These are phyloP conservation scores for Astathelohania contejeani DNA, from an alignment of 371 early-diverging fungal species.

Conservation along the genomic window DNA sequence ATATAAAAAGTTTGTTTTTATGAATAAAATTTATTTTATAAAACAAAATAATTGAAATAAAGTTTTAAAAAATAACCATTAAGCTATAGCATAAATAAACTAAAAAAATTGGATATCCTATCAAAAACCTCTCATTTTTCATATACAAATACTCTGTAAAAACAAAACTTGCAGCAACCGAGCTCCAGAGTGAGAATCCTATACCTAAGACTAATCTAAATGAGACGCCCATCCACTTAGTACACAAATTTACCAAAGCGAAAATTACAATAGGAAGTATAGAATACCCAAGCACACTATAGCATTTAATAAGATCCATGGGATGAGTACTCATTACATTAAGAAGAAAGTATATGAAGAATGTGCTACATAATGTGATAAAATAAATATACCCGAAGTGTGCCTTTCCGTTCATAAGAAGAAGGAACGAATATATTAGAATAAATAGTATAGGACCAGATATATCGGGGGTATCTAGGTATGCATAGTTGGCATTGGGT, in stretches of 20 bases:
- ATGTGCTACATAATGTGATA: slow-evolving; percentile 28
- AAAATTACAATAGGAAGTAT: slow-evolving; percentile 43
- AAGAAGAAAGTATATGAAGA: slow-evolving; percentile 41
- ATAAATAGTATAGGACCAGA: slow-evolving; percentile 49
- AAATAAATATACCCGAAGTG: slow-evolving; percentile 51
- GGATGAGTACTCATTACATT: slow-evolving; percentile 20
- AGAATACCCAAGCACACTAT: slow-evolving; percentile 49
- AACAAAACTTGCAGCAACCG: slow-evolving; percentile 26
- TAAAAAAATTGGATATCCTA: slow-evolving; percentile 49
- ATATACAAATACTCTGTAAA: slow-evolving; percentile 31
- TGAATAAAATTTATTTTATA: slow-evolving; percentile 1
- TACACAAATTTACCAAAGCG: slow-evolving; percentile 25
- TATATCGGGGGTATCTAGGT: slow-evolving; percentile 25
- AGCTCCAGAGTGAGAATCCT: slow-evolving; percentile 31
- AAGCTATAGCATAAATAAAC: slow-evolving; percentile 45
- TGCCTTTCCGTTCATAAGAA: slow-evolving; percentile 44
- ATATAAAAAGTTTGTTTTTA: background rate
- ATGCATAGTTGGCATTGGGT: background rate
- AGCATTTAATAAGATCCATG: slow-evolving; percentile 22
- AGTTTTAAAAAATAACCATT: slow-evolving; percentile 41
- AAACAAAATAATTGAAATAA: no score
- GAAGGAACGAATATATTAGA: slow-evolving; percentile 27
- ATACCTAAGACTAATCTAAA: slow-evolving; percentile 22
- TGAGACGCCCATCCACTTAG: slow-evolving; percentile 5
- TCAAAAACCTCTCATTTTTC: slow-evolving; percentile 28